A percentile compares a stretch with the other conserved stretches of the same genome.
phyloP scores from a whole-genome alignment of 2,329 filamentous ascomycete genomes.

The Peltaster fructicola region DNA sequence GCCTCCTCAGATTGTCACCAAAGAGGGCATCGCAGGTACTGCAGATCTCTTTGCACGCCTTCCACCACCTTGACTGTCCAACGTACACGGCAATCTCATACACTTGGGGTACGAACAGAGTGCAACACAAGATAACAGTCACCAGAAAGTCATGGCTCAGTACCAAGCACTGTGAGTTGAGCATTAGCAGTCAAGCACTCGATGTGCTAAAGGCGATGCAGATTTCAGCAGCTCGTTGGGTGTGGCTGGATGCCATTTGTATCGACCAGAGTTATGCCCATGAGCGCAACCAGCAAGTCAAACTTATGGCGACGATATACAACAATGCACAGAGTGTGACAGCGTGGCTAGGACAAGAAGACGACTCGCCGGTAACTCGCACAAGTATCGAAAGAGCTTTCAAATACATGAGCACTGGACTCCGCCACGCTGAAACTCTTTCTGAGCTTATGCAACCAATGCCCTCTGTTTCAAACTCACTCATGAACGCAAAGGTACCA shows the following conservation, averaged over 20 bases:
- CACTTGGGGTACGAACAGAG: background rate
- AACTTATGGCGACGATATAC: constrained; percentile 3
- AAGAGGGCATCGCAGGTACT: background rate
- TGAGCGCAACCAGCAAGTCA: constrained; percentile 3
- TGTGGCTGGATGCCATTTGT: constrained; percentile 5
- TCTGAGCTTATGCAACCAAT: background rate
- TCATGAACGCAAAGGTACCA: background rate
- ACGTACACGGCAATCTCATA: background rate
- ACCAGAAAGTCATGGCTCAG: too few relatives aligned
- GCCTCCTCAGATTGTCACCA: background rate
- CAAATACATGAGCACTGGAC: background rate
- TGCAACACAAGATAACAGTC: too few relatives aligned
- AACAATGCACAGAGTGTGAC: background rate
- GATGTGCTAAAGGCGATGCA: too few relatives aligned
- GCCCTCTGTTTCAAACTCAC: background rate
- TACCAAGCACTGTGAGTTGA: too few relatives aligned
- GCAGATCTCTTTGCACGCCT: background rate
- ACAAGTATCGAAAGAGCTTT: background rate
- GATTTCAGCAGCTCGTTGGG: too few relatives aligned
- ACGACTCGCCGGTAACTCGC: background rate
- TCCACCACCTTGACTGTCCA: background rate
- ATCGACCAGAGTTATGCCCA: constrained; percentile 2
- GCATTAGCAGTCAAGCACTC: background rate
- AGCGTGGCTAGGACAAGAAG: constrained; percentile 3
- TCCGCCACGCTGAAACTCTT: background rate